These are phyloP conservation scores for Trapa bicornis DNA, from an alignment of 345 rosid species.

Conservation along the genomic window DNA sequence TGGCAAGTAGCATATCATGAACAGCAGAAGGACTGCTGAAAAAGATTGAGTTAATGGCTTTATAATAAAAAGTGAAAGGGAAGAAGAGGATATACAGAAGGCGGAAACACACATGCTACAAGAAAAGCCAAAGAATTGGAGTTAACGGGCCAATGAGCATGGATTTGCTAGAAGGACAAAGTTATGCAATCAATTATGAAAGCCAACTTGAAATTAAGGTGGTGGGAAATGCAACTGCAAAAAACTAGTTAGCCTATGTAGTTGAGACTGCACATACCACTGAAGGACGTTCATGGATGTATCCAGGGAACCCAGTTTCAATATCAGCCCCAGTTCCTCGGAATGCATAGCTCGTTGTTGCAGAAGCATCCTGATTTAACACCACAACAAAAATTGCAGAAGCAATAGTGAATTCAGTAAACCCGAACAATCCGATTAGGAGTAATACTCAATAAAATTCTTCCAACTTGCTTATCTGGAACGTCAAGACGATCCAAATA, in stretches of 20 bases:
- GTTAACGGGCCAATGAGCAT: conserved; percentile 71
- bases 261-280: conserved; percentile 32
- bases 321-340: conserved; percentile 78
- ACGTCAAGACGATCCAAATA: not conserved
- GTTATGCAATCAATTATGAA: not conserved
- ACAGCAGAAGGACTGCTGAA: conserved; percentile 73
- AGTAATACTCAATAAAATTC: not conserved
- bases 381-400: not conserved
- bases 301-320: conserved; percentile 57
- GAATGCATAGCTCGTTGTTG: conserved; percentile 70
- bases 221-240: conserved; percentile 1
- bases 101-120: conserved; percentile 45
- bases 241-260: not conserved
- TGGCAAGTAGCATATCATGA: conserved; percentile 95
- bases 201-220: not conserved
- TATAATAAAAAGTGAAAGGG: not conserved
- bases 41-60: conserved; percentile 3
- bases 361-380: not conserved
- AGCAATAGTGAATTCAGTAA: not conserved
- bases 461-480: not conserved
- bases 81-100: conserved; percentile 3
- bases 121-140: conserved; percentile 81
- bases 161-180: conserved; percentile 46
- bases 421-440: not conserved
- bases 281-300: conserved; percentile 55